Percentiles rank a stretch among this genome's conserved stretches.
phyloP scores from a whole-genome alignment of 2,329 filamentous ascomycete genomes.

The Sphaerulina vaccinii region DNA sequence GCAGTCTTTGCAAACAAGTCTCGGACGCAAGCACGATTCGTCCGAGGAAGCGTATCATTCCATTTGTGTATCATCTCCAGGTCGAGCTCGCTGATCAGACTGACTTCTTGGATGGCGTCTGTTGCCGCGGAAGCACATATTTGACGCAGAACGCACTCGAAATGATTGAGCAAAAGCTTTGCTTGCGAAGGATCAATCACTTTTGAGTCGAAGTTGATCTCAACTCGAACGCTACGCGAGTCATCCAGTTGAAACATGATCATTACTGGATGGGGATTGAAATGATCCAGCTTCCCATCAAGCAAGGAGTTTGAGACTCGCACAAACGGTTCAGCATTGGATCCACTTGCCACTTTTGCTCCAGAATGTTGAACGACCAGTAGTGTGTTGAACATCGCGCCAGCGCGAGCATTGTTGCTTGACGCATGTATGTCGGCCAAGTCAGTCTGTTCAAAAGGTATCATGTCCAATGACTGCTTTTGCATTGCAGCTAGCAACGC shows the following conservation, averaged over 20 bases:
- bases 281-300: constrained; percentile 6
- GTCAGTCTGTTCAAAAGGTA: constrained; percentile 16
- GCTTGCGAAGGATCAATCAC: constrained; percentile 8
- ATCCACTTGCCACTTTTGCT: background rate
- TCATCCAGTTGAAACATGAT: constrained; percentile 10
- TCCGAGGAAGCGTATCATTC: constrained; percentile 1
- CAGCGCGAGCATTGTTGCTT: constrained; percentile 3
- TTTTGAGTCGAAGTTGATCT: constrained; percentile 7
- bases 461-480: constrained; percentile 15
- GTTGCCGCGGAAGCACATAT: constrained; percentile 2
- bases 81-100: constrained; percentile 2
- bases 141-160: constrained; percentile 11
- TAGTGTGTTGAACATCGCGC: constrained; percentile 10
- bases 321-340: constrained; percentile 3
- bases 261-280: constrained; percentile 17
- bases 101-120: constrained; percentile 6
- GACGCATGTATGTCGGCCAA: constrained; percentile 11
- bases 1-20: constrained; percentile 2
- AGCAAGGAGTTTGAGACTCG: constrained; percentile 2
- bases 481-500: constrained; percentile 13
- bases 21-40: constrained; percentile 3
- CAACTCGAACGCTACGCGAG: background rate
- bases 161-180: constrained; percentile 4
- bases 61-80: constrained; percentile 8
- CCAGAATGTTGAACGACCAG: constrained; percentile 7